These are phyloP conservation scores for Volutella citrinella DNA, from an alignment of 2,329 filamentous ascomycete genomes.

Conservation along the genomic window DNA sequence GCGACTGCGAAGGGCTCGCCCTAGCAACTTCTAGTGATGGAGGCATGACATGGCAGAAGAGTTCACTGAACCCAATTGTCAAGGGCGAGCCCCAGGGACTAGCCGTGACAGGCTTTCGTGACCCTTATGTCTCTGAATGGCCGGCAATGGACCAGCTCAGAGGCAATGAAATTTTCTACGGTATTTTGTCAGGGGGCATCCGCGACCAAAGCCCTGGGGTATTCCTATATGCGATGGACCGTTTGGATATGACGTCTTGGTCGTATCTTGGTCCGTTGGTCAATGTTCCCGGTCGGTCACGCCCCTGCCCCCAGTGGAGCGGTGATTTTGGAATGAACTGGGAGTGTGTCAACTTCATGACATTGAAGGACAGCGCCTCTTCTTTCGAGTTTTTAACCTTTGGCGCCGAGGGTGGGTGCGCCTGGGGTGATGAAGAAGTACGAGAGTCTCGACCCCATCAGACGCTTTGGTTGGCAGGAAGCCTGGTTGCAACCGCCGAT, in stretches of 20 bases:
- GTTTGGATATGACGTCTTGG: conserved; percentile 40
- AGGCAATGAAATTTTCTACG: conserved; percentile 35
- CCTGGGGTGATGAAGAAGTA: conserved; percentile 11
- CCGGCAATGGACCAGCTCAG: conserved; percentile 22
- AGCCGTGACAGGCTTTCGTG: conserved; percentile 30
- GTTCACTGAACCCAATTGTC: conserved; percentile 28
- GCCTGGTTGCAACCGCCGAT: conserved; percentile 13
- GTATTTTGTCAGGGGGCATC: conserved; percentile 47
- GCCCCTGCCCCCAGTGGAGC: conserved; percentile 40
- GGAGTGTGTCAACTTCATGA: conserved; percentile 47
- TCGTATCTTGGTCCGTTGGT: conserved; percentile 41
- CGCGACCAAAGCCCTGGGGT: conserved; percentile 37
- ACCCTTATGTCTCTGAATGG: conserved; percentile 31
- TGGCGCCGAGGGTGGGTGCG: conserved; percentile 40
- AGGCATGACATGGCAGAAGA: conserved; percentile 32
- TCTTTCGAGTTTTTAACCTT: conserved; percentile 40
- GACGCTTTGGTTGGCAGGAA: conserved; percentile 42
- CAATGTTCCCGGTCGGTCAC: conserved; percentile 36
- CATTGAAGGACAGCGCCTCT: conserved; percentile 29
- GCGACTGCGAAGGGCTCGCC: conserved; percentile 38
- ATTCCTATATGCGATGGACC: conserved; percentile 44
- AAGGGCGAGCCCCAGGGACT: conserved; percentile 26
- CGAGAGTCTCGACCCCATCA: conserved; percentile 13
- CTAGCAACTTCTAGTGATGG: conserved; percentile 37
- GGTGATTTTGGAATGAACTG: conserved; percentile 50